phyloP scores from a whole-genome alignment of 495 filamentous ascomycete species.

The Hypoxylon lienhwacheense region DNA sequence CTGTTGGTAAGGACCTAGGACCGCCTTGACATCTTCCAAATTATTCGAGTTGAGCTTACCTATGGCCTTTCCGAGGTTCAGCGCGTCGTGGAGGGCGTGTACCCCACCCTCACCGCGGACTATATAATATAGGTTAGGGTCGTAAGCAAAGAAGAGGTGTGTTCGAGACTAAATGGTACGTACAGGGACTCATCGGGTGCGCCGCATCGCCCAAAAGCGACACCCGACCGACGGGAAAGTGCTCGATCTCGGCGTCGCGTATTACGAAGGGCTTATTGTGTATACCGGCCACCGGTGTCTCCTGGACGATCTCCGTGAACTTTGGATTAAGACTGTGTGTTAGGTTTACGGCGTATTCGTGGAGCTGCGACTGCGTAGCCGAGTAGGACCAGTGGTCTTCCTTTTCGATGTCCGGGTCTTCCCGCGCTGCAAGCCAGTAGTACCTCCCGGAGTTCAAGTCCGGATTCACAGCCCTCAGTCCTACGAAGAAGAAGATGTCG shows the following conservation, averaged over 20 bases:
- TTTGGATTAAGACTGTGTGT: constrained; percentile 18
- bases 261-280: constrained; percentile 3
- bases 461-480: constrained; percentile 27
- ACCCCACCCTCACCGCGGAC: constrained; percentile 51
- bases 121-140: constrained; percentile 14
- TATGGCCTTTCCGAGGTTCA: constrained; percentile 18
- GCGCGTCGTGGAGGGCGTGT: constrained; percentile 47
- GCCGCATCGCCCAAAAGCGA: constrained; percentile 62
- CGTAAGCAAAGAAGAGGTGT: background rate
- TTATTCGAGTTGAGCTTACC: constrained; percentile 9
- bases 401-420: constrained; percentile 16
- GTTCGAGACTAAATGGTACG: constrained; percentile 28
- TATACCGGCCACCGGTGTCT: constrained; percentile 18
- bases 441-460: constrained; percentile 30
- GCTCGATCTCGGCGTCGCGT: constrained; percentile 23
- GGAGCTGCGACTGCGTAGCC: constrained; percentile 22
- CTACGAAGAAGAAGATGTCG: constrained; percentile 29
- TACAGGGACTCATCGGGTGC: constrained; percentile 66
- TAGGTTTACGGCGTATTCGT: constrained; percentile 19
- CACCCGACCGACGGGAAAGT: constrained; percentile 43
- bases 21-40: background rate
- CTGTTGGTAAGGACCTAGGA: constrained; percentile 17
- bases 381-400: constrained; percentile 35
- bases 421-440: constrained; percentile 33
- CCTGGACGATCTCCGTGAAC: constrained; percentile 29